Base-by-base conservation (phyloP, 805 yeast genomes). In the Yarrowia keelungensis region DNA sequence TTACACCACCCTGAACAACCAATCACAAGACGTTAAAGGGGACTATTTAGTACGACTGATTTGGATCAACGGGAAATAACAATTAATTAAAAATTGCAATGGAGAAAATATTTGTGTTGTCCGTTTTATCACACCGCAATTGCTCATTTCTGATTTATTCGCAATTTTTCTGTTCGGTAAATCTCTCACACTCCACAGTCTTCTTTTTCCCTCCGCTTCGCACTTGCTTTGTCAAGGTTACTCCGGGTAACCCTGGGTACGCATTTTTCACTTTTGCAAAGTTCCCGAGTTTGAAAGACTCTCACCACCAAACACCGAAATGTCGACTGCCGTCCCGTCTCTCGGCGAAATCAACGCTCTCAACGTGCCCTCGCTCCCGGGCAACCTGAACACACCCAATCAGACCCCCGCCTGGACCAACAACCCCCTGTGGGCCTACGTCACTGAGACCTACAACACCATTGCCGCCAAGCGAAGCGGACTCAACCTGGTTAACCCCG, bases 401-500 rank as follows among this genome's bases (percentile, higher is more conserved):
- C 66, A 47, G 58, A 41, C 67, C 32, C 71, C 73, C 10, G 66
- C 74, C n/a, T 89, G 93, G 94, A 85, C 91, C 7, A 85, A 92
- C 51, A 90, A 90, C 80, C 97, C 97, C 65, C 85, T 91, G 59
- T 89, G 89, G 76, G 86, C 90, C 69, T 91, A 88, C 80, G 82
- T 90, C 74, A 87, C 90, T 77, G 90, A 89, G 76, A 90, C 89
- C 71, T 89, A 91, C 79, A 84, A 81, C 75, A 85, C 87, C 73
- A 84, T 92, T 71, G 80, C 87, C 71, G 88, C 87, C 74, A 97
- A 92, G 79, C 88, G 98, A 79, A 84, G 86, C 71, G 86, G 94
- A 8, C 83, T 93, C 73, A 92, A 92, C 69, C 86, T 95, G 78
- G 81, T 86, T 74, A 91, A 92, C 81, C 99, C 99, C 69, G 98